Base-by-base conservation (phyloP, 495 filamentous ascomycete species). In the Podospora fimiseda region DNA sequence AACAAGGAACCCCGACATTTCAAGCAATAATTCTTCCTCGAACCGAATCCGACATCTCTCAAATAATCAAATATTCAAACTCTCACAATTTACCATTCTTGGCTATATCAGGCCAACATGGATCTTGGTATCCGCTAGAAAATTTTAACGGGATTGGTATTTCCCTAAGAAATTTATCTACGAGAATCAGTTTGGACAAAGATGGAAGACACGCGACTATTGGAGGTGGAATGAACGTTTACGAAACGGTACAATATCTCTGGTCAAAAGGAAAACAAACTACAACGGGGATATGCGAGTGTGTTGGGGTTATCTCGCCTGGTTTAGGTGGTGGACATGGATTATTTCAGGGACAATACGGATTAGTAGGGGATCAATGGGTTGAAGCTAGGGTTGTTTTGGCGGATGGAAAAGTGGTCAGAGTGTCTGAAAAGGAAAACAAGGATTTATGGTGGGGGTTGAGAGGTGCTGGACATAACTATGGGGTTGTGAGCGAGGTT, bases 271-370 rank as follows among this genome's bases (percentile, higher is more conserved):
- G 66, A 2, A 72, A 70, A 42, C 67, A 70, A 24, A 61, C 61
- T 62, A 74, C 75, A 1, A 80, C 77, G 19, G 80, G 79, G 23
- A 64, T 60, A 0, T 82, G 79, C 39, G 71, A 77, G 52, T 85
- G 81, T 59, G 74, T 77, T 4, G 68, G 74, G 38, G 58, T 70
- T 37, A 47, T 80, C 0, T 79, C 77, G 0, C 75, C 78, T 2
- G 74, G 63, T 0, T 73, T 86, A 14, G 83, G 84, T 8, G 82
- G 81, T 42, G 84, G 82, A 14, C 77, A 83, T 51, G 81, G 83
- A 13, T 72, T 66, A 51, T 68, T 80, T 6, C 75, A 82, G 62
- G 82, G 82, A 11, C 68, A 67, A 36, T 68, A 81, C 57, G 82
- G 84, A 1, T 65, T 85, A n/a, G 50, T 80, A 8, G 62, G 72